These are phyloP conservation scores for Melocanna baccifera DNA, from an alignment of 176 grass and related monocot species.

Conservation along the genomic window DNA sequence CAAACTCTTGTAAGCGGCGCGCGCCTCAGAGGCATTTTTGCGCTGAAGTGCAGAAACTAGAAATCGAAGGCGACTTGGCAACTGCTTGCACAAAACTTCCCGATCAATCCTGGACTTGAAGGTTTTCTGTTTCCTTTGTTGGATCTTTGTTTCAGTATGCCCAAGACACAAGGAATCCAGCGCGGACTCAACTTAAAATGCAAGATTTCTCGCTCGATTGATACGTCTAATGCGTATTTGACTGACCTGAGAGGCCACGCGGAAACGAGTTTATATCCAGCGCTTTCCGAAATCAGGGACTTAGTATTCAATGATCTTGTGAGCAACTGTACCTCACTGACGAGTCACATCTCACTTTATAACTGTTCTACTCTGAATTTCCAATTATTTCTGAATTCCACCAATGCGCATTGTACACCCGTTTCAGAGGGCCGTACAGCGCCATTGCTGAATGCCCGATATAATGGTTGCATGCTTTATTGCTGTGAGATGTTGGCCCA, in stretches of 20 bases:
- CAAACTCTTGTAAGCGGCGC: slow-evolving; percentile 30
- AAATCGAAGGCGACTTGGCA: slow-evolving; percentile 31
- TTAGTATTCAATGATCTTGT: not conserved
- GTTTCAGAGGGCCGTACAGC: not conserved
- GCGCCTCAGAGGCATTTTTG: not conserved
- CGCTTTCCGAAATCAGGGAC: not conserved
- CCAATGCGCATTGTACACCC: not conserved
- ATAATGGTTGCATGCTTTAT: slow-evolving; percentile 25
- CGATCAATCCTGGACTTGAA: not conserved
- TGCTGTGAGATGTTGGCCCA: not conserved
- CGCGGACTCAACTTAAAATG: not conserved
- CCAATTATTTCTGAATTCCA: slow-evolving; percentile 34
- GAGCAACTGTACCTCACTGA: not conserved
- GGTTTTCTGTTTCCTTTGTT: not conserved
- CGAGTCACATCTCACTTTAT: not conserved
- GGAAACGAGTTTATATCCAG: not conserved
- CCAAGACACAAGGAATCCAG: not conserved
- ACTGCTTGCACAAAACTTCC: not conserved
- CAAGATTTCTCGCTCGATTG: not conserved
- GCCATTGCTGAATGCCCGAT: slow-evolving; percentile 5
- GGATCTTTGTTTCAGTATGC: not conserved
- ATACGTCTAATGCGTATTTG: not conserved
- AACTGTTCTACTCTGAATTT: not conserved
- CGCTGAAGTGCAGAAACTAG: too few species aligned
- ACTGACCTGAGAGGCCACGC: not conserved